These are phyloP conservation scores for Hortaea sp. DNA, from an alignment of 2,329 filamentous ascomycete genomes.

Conservation along the genomic window DNA sequence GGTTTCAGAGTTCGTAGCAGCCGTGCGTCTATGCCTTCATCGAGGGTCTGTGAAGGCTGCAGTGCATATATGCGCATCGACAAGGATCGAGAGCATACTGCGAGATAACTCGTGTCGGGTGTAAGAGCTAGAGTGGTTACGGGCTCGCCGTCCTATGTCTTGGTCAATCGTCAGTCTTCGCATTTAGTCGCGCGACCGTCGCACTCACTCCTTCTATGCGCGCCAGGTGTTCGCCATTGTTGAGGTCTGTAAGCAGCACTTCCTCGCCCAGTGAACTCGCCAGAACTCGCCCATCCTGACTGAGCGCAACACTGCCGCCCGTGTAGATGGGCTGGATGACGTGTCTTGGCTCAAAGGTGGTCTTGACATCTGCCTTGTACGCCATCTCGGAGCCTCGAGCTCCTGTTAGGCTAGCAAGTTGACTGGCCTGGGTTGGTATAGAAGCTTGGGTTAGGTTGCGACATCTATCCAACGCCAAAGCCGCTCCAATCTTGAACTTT, in stretches of 20 bases:
- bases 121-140: conserved; percentile 76
- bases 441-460: too few species aligned
- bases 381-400: conserved; percentile 31
- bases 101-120: conserved; percentile 75
- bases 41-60: conserved; percentile 43
- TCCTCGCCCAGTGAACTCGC: conserved; percentile 89
- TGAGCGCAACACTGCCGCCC: conserved; percentile 76
- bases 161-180: conserved; percentile 31
- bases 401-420: too few species aligned
- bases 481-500: not conserved
- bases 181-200: conserved; percentile 11
- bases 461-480: too few species aligned
- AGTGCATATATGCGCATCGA: conserved; percentile 88
- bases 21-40: conserved; percentile 51
- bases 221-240: conserved; percentile 70
- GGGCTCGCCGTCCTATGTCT: conserved; percentile 48
- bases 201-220: conserved; percentile 71
- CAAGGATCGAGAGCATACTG: conserved; percentile 87
- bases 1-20: conserved; percentile 77
- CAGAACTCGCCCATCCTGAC: conserved; percentile 69
- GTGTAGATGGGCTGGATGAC: conserved; percentile 91
- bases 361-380: conserved; percentile 56
- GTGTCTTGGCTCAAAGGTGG: conserved; percentile 75
- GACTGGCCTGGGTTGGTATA: too few species aligned
- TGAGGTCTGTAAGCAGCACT: conserved; percentile 74